Percentiles rank a stretch among this genome's conserved stretches.
These are phyloP conservation scores for Alternaria viburni DNA, from an alignment of 2,329 filamentous ascomycete species.

Conservation along the genomic window DNA sequence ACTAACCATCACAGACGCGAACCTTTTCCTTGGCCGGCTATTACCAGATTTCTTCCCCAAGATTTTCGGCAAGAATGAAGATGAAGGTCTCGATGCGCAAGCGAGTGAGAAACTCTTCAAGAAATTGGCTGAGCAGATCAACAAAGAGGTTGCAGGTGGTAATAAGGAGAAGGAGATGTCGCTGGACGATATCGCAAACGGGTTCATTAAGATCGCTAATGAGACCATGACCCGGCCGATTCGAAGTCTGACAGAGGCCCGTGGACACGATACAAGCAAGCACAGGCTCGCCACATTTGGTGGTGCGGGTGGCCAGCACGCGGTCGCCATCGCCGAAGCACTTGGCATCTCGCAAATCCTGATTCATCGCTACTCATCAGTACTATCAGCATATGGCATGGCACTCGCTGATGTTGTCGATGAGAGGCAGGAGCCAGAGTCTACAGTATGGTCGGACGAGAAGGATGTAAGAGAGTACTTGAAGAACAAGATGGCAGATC, in stretches of 20 bases:
- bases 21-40: conserved; percentile 81
- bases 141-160: conserved; percentile 71
- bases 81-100: conserved; percentile 77
- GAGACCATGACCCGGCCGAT: conserved; percentile 93
- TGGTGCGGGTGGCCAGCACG: conserved; percentile 89
- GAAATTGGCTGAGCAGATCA: conserved; percentile 78
- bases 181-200: conserved; percentile 84
- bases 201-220: conserved; percentile 88
- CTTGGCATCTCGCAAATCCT: conserved; percentile 86
- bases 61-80: conserved; percentile 90
- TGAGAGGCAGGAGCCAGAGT: conserved; percentile 81
- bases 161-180: conserved; percentile 68
- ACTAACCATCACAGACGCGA: conserved; percentile 91
- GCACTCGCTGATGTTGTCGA: conserved; percentile 91
- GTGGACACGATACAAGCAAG: conserved; percentile 88
- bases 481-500: conserved; percentile 74
- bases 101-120: conserved; percentile 78
- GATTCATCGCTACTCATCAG: conserved; percentile 85
- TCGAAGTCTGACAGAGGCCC: conserved; percentile 86
- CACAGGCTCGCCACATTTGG: conserved; percentile 93
- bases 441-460: conserved; percentile 64
- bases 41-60: conserved; percentile 92
- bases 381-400: conserved; percentile 91
- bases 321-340: conserved; percentile 86
- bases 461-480: conserved; percentile 67